A percentile compares a stretch with the other conserved stretches of the same genome.
Evolutionary conservation across 129 eudicot genomes (phyloP).

Genomic region (Tagetes patula): DNA sequence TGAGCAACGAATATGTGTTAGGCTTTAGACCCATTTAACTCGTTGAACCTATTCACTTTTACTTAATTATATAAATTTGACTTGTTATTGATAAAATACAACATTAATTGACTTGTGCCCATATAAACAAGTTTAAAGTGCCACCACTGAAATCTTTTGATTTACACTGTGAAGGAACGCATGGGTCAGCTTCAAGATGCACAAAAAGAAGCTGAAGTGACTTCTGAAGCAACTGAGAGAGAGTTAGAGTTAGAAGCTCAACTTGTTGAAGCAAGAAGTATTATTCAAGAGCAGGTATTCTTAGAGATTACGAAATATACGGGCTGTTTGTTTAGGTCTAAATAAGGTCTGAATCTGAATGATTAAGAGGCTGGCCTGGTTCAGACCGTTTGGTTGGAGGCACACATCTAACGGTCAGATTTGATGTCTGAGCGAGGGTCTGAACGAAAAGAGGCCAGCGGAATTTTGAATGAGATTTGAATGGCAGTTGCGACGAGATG

Average conservation of each 20-base stretch:
- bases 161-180: conserved; percentile 65
- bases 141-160: not conserved
- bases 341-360: too few species aligned
- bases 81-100: not conserved
- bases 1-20: not conserved
- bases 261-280: conserved; percentile 98
- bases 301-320: not conserved
- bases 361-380: too few species aligned
- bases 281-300: conserved; percentile 95
- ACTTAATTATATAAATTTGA: not conserved
- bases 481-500: too few species aligned
- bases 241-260: conserved; percentile 99
- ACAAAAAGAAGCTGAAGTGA: conserved; percentile 87
- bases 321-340: too few species aligned
- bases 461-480: too few species aligned
- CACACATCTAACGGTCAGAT: too few species aligned
- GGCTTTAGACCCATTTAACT: not conserved
- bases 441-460: too few species aligned
- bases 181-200: conserved; percentile 98
- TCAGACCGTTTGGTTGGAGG: too few species aligned
- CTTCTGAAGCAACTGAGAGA: conserved; percentile 96
- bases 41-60: not conserved
- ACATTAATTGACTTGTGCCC: not conserved
- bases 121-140: not conserved
- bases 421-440: too few species aligned